Percentiles rank a stretch among this genome's conserved stretches.
These are phyloP conservation scores for Claviceps africana DNA, from an alignment of 2,329 filamentous ascomycete species.

Conservation along the genomic window DNA sequence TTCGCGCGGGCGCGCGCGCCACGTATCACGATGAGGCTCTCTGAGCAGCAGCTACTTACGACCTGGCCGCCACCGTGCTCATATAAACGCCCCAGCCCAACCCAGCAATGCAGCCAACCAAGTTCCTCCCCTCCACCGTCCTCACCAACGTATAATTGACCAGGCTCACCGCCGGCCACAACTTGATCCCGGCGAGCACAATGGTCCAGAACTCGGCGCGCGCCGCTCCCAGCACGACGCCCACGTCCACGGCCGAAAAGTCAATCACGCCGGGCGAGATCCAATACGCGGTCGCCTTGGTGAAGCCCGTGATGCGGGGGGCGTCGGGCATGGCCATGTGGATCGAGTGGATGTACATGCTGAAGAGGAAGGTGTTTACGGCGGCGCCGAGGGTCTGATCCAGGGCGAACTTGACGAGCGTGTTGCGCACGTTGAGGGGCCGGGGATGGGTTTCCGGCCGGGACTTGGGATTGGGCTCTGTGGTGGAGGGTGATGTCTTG, in stretches of 20 bases:
- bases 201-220: slow-evolving; percentile 48
- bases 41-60: not conserved
- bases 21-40: not conserved
- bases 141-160: slow-evolving; percentile 55
- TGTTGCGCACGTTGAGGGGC: slow-evolving; percentile 46
- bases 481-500: not conserved
- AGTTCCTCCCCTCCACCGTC: slow-evolving; percentile 54
- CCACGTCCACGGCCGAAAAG: slow-evolving; percentile 31
- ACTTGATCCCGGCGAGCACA: slow-evolving; percentile 49
- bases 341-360: slow-evolving; percentile 44
- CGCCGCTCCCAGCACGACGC: slow-evolving; percentile 27
- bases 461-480: not conserved
- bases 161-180: slow-evolving; percentile 59
- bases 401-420: slow-evolving; percentile 49
- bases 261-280: slow-evolving; percentile 27
- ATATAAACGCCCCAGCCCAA: slow-evolving; percentile 64
- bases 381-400: slow-evolving; percentile 55
- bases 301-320: slow-evolving; percentile 23
- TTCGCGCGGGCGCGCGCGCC: too few relatives aligned
- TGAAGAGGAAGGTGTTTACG: slow-evolving; percentile 52
- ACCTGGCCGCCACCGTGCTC: slow-evolving; percentile 40
- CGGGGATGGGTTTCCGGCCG: slow-evolving; percentile 1
- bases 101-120: slow-evolving; percentile 59
- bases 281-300: slow-evolving; percentile 21
- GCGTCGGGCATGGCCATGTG: slow-evolving; percentile 32